Evolutionary conservation across 2,329 filamentous ascomycete species (phyloP).

Genomic region (Akanthomyces lecanii): DNA sequence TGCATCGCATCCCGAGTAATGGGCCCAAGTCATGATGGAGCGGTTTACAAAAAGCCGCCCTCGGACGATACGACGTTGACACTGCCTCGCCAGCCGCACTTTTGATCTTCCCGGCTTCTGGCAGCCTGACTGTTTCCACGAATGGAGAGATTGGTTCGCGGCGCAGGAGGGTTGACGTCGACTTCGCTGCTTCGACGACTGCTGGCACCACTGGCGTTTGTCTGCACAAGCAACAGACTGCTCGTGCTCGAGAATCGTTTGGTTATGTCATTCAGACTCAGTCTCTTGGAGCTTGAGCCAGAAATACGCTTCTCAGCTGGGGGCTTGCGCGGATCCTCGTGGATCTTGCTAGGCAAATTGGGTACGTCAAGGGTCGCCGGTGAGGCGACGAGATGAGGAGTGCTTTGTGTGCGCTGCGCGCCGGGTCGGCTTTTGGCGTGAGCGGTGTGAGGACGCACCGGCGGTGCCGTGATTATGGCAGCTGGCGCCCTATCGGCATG

Average conservation of each 20-base stretch:
- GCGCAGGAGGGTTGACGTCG: constrained; percentile 36
- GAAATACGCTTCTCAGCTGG: constrained; percentile 48
- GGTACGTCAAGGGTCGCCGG: constrained; percentile 24
- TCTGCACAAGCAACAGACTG: constrained; percentile 55
- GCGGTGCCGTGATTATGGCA: constrained; percentile 22
- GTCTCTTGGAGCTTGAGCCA: constrained; percentile 50
- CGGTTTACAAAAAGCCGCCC: constrained; percentile 48
- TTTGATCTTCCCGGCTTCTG: constrained; percentile 33
- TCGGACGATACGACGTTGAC: constrained; percentile 51
- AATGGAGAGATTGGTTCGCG: constrained; percentile 40
- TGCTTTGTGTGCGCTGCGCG: constrained; percentile 44
- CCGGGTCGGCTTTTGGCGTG: constrained; percentile 46
- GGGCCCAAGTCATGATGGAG: not conserved
- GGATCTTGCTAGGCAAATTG: constrained; percentile 25
- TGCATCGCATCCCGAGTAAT: not conserved
- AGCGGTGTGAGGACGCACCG: constrained; percentile 50
- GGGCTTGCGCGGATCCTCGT: constrained; percentile 31
- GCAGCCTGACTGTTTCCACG: constrained; percentile 30
- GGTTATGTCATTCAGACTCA: constrained; percentile 59
- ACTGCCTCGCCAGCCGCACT: constrained; percentile 54
- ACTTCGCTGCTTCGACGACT: constrained; percentile 45
- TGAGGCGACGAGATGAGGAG: constrained; percentile 40
- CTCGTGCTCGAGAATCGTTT: constrained; percentile 58
- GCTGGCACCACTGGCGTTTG: constrained; percentile 48
- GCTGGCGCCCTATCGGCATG: constrained; percentile 24